Evolutionary conservation across 2,329 filamentous ascomycete genomes (phyloP).

Genomic region (Claviceps pusilla): DNA sequence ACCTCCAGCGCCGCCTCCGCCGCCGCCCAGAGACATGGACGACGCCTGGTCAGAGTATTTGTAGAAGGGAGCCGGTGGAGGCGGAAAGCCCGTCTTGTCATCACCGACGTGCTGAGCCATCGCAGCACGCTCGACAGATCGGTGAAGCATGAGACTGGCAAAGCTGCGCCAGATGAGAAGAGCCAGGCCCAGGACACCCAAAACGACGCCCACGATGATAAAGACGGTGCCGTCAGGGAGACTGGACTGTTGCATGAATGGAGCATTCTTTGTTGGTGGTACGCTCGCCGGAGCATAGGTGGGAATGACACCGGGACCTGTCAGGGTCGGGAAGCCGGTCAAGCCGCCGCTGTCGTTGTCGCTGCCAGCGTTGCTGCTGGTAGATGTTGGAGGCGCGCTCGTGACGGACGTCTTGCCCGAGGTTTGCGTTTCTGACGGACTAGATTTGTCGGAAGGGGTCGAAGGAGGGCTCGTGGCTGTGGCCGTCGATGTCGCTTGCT

Average conservation of each 20-base stretch:
- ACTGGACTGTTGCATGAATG: slow-evolving; percentile 78
- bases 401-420: slow-evolving; percentile 8
- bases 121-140: slow-evolving; percentile 78
- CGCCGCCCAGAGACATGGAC: slow-evolving; percentile 30
- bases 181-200: slow-evolving; percentile 69
- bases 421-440: background rate
- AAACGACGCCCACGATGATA: slow-evolving; percentile 78
- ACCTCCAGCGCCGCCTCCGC: background rate
- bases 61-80: slow-evolving; percentile 45
- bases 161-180: slow-evolving; percentile 78
- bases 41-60: slow-evolving; percentile 48
- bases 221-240: slow-evolving; percentile 90
- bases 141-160: slow-evolving; percentile 80
- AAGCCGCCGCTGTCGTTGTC: slow-evolving; percentile 7
- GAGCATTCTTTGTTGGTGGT: slow-evolving; percentile 69
- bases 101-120: slow-evolving; percentile 55
- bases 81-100: slow-evolving; percentile 50
- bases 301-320: slow-evolving; percentile 23
- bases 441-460: background rate
- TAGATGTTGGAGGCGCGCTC: slow-evolving; percentile 7
- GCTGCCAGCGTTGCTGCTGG: background rate
- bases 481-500: slow-evolving; percentile 7
- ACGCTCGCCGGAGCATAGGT: slow-evolving; percentile 60
- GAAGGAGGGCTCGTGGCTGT: slow-evolving; percentile 6
- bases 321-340: slow-evolving; percentile 27